phyloP scores from a whole-genome alignment of 1,284 basidiomycete genomes.

The Leccinum fallax region DNA sequence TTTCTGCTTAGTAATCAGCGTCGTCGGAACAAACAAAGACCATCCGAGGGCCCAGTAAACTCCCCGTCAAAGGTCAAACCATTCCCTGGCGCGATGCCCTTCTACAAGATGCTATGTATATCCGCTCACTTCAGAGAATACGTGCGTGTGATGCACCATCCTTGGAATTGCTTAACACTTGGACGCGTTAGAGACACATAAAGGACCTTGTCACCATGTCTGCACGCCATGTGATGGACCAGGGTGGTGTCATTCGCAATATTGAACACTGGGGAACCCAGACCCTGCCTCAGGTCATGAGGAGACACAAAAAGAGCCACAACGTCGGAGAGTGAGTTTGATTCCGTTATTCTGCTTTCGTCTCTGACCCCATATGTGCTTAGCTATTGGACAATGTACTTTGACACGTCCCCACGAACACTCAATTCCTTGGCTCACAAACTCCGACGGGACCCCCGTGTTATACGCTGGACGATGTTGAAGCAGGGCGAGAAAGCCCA shows the following conservation, averaged over 20 bases:
- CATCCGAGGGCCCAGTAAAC: neutral
- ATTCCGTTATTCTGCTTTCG: neutral
- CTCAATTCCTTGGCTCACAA: slow-evolving; percentile 64
- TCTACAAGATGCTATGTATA: slow-evolving; percentile 83
- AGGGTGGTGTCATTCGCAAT: slow-evolving; percentile 80
- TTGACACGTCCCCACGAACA: slow-evolving; percentile 79
- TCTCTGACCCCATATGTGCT: slow-evolving; percentile 14
- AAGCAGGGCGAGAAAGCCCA: slow-evolving; percentile 78
- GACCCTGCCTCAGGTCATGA: slow-evolving; percentile 77
- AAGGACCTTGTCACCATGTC: slow-evolving; percentile 76
- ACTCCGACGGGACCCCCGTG: slow-evolving; percentile 78
- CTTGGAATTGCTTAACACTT: slow-evolving; percentile 2
- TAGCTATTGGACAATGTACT: slow-evolving; percentile 90
- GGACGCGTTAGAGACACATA: slow-evolving; percentile 61
- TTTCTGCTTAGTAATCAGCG: slow-evolving; percentile 12
- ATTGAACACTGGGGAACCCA: slow-evolving; percentile 78
- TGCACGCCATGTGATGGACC: slow-evolving; percentile 72
- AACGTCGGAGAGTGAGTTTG: slow-evolving; percentile 75
- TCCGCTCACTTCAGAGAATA: slow-evolving; percentile 73
- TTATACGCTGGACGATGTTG: slow-evolving; percentile 81
- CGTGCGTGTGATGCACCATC: slow-evolving; percentile 43
- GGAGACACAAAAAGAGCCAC: slow-evolving; percentile 65
- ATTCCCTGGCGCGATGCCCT: slow-evolving; percentile 55
- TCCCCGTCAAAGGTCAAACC: neutral
- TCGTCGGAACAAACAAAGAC: slow-evolving; percentile 2